Evolutionary conservation across 2,329 filamentous ascomycete species (phyloP).

Genomic region (Penicillium sp.): DNA sequence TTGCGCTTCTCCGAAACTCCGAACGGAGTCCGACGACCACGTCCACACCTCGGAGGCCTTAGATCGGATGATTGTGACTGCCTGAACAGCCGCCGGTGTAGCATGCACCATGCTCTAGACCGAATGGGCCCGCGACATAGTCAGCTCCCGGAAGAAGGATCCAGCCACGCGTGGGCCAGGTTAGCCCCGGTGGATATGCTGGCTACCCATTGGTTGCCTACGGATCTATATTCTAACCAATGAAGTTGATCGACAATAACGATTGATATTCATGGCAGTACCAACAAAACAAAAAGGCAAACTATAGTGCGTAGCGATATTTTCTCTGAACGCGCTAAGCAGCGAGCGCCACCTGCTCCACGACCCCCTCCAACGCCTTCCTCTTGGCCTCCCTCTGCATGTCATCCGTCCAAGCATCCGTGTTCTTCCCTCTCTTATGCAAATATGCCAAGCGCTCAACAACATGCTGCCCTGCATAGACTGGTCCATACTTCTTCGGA

Average conservation of each 20-base stretch:
- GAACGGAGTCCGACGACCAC: not conserved
- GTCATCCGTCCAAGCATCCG: constrained; percentile 15
- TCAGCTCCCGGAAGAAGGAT: not conserved
- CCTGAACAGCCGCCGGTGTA: not conserved
- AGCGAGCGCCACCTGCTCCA: not conserved
- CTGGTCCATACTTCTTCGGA: constrained; percentile 6
- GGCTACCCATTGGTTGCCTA: too few relatives aligned
- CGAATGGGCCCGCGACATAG: not conserved
- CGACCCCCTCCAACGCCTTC: not conserved
- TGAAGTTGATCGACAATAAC: too few relatives aligned
- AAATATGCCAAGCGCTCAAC: constrained; percentile 14
- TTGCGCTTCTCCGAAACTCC: constrained; percentile 2
- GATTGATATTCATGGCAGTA: not conserved
- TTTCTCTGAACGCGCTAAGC: not conserved
- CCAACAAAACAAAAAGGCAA: not conserved
- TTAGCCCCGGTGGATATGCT: not conserved
- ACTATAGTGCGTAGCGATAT: too few relatives aligned
- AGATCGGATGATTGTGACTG: not conserved
- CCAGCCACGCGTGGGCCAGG: not conserved
- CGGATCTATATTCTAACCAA: too few relatives aligned
- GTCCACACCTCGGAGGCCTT: not conserved
- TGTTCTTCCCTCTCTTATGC: constrained; percentile 10
- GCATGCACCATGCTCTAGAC: not conserved
- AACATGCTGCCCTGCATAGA: constrained; percentile 14
- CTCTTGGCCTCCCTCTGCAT: constrained; percentile 5